Percentiles rank a stretch among this genome's conserved stretches.
phyloP scores from a whole-genome alignment of 257 asterid species.

The Buddleja alternifolia region DNA sequence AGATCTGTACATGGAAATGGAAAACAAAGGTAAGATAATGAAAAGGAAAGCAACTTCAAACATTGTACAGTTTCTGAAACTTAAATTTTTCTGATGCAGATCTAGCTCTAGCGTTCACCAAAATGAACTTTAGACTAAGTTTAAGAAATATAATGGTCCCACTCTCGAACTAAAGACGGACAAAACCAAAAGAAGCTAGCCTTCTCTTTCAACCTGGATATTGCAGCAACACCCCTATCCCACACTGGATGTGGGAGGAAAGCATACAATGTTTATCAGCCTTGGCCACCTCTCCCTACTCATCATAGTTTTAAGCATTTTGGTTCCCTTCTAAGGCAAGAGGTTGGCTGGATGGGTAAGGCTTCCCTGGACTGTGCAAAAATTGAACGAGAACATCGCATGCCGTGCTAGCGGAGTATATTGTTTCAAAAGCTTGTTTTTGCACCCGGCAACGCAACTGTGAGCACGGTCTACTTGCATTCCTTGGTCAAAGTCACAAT shows the following conservation, averaged over 20 bases:
- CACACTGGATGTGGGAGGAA: background rate
- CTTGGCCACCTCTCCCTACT: background rate
- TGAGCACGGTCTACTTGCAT: too few species aligned
- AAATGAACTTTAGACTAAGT: slow-evolving; percentile 18
- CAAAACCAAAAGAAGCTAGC: background rate
- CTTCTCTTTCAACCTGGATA: background rate
- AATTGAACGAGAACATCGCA: background rate
- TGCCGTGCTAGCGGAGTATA: background rate
- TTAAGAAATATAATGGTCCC: slow-evolving; percentile 3
- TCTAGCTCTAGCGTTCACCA: slow-evolving; percentile 10
- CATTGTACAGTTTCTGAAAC: slow-evolving; percentile 16
- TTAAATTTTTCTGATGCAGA: background rate
- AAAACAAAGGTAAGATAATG: slow-evolving; percentile 17
- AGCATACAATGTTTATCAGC: background rate
- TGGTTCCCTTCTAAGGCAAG: background rate
- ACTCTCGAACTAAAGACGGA: background rate
- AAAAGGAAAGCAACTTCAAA: slow-evolving; percentile 20
- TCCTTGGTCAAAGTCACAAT: background rate
- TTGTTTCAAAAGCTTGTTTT: background rate
- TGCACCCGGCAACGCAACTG: background rate
- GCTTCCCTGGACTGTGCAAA: background rate
- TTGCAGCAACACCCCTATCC: slow-evolving; percentile 1
- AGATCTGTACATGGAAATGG: slow-evolving; percentile 66
- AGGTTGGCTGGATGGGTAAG: background rate
- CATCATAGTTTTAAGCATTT: background rate